These are phyloP conservation scores for Raddia guianensis DNA, from an alignment of 176 grass and related monocot genomes.

Conservation along the genomic window DNA sequence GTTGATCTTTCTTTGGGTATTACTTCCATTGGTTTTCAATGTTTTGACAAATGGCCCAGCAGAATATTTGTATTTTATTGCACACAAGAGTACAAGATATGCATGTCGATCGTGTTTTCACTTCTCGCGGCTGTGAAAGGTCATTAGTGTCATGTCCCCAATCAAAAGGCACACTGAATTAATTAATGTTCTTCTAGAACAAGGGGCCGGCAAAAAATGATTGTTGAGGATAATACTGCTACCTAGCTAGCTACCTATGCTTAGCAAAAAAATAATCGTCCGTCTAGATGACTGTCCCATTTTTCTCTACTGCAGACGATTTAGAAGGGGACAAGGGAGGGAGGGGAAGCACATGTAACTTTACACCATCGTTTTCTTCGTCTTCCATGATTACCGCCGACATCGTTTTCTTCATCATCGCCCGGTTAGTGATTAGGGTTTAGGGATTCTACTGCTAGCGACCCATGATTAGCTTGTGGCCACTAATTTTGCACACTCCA, in stretches of 20 bases:
- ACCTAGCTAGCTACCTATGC: too few species aligned
- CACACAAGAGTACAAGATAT: too few species aligned
- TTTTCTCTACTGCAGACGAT: too few species aligned
- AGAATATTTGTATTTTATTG: neutral
- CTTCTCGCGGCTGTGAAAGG: neutral
- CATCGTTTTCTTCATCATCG: too few species aligned
- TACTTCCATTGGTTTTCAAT: neutral
- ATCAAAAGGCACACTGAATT: neutral
- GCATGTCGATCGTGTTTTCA: neutral
- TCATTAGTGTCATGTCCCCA: neutral
- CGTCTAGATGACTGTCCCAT: too few species aligned
- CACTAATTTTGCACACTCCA: neutral
- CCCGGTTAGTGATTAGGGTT: too few species aligned
- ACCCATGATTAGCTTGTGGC: neutral
- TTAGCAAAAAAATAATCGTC: too few species aligned
- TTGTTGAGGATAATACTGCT: neutral
- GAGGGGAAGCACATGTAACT: too few species aligned
- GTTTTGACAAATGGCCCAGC: neutral
- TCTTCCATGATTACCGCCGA: too few species aligned
- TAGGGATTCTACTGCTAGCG: too few species aligned
- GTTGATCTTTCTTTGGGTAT: neutral
- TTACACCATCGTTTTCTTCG: too few species aligned
- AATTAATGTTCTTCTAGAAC: neutral
- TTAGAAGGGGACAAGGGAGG: too few species aligned
- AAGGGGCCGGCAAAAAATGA: neutral